These are phyloP conservation scores for Lycium barbarum DNA, from an alignment of 257 asterid genomes.

Conservation along the genomic window DNA sequence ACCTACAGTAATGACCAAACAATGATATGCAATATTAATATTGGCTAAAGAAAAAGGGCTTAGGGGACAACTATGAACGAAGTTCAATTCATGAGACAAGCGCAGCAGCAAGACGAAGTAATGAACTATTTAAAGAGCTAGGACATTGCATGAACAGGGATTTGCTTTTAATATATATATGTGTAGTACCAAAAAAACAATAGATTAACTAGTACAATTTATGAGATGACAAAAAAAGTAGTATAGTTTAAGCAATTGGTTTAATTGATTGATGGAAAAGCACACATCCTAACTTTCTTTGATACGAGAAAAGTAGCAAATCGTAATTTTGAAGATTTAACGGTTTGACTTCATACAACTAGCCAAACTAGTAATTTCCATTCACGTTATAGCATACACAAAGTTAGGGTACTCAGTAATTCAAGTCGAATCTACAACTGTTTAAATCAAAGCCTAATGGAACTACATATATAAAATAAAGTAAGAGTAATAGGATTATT, in stretches of 20 bases:
- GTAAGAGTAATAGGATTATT: background rate
- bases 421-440: background rate
- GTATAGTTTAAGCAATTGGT: background rate
- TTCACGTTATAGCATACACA: background rate
- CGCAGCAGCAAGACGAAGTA: background rate
- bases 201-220: background rate
- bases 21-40: background rate
- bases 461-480: background rate
- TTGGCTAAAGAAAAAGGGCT: background rate
- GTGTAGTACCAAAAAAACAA: background rate
- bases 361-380: background rate
- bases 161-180: background rate
- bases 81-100: background rate
- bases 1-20: background rate
- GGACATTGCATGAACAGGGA: background rate
- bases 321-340: background rate
- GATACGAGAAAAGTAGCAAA: background rate
- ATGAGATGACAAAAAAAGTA: background rate
- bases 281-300: background rate
- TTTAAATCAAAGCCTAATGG: background rate
- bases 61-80: background rate
- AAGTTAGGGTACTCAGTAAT: background rate
- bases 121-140: background rate
- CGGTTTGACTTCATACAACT: slow-evolving; percentile 5
- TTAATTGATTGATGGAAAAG: background rate